Evolutionary conservation across 192 early-diverging fungal genomes (phyloP).

Genomic region (Coemansia sp.): DNA sequence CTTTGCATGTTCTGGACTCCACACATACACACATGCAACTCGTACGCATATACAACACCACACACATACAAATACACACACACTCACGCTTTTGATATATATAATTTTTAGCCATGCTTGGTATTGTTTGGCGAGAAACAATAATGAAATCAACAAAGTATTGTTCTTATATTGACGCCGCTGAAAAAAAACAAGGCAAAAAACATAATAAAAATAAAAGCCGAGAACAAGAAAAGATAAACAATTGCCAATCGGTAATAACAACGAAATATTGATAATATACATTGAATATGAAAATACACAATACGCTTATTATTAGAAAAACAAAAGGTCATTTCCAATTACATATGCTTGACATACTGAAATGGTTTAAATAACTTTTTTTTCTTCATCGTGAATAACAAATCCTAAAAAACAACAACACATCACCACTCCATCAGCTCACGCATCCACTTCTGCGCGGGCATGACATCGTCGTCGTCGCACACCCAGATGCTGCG

Average conservation of each 20-base stretch:
- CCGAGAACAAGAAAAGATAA: neutral
- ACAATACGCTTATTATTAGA: neutral
- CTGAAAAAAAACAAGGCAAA: neutral
- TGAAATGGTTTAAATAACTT: too few species aligned
- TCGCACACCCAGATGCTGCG: slow-evolving; percentile 51
- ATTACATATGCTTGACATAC: too few species aligned
- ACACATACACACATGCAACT: neutral
- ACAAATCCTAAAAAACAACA: neutral
- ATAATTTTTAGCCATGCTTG: neutral
- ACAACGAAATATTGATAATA: neutral
- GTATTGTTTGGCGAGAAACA: neutral
- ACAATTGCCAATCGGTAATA: neutral
- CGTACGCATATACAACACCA: neutral
- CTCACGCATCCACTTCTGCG: slow-evolving; percentile 42
- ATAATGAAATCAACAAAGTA: neutral
- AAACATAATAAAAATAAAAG: neutral
- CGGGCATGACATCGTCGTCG: slow-evolving; percentile 52
- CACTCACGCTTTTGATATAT: too few species aligned
- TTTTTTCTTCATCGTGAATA: neutral
- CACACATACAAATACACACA: neutral
- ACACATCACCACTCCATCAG: slow-evolving; percentile 33
- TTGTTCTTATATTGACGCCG: neutral
- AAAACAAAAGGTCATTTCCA: neutral
- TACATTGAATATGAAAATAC: too few species aligned
- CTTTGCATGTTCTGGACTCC: neutral